Conservation (phyloP, 169 alveolate genomes). For the Cryptosporidium viatorum region DNA sequence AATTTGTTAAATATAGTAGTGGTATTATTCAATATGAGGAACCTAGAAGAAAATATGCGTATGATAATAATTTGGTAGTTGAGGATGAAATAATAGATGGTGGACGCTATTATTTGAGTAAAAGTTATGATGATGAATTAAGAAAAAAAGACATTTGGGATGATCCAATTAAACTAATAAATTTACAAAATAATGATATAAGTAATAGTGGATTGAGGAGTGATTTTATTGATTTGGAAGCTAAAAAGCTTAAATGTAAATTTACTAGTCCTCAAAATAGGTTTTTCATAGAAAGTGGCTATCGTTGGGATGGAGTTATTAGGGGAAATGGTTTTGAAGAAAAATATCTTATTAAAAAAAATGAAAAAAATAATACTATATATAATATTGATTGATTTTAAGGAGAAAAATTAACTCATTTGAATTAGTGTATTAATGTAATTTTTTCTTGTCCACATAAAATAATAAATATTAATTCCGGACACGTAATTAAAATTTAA, state of each 20-base stretch:
- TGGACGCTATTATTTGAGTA: conserved; percentile 13
- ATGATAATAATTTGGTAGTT: not conserved
- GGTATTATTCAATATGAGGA: conserved; percentile 57
- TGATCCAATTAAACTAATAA: conserved; percentile 45
- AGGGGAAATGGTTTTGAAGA: conserved; percentile 94
- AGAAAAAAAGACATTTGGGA: conserved; percentile 53
- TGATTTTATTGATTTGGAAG: not conserved
- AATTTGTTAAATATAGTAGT: conserved; percentile 6
- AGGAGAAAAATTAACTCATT: not conserved
- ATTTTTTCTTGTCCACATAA: conserved; percentile 15
- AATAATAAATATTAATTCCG: not conserved
- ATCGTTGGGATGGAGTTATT: conserved; percentile 96
- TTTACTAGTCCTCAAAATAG: conserved; percentile 89
- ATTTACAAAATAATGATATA: not conserved
- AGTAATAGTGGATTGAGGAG: not conserved
- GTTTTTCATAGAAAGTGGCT: conserved; percentile 92
- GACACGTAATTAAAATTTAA: conserved; percentile 21
- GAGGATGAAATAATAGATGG: conserved; percentile 20
- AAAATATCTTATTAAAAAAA: conserved; percentile 59
- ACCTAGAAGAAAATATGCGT: not conserved
- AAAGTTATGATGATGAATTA: conserved; percentile 40
- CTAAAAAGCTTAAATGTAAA: conserved; percentile 86
- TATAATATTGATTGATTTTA: not conserved
- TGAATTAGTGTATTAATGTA: not conserved
- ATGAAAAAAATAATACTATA: not conserved